A percentile compares a stretch with the other conserved stretches of the same genome.
Evolutionary conservation across 2,329 filamentous ascomycete species (phyloP).

Genomic region (Bipolaris sorokiniana): DNA sequence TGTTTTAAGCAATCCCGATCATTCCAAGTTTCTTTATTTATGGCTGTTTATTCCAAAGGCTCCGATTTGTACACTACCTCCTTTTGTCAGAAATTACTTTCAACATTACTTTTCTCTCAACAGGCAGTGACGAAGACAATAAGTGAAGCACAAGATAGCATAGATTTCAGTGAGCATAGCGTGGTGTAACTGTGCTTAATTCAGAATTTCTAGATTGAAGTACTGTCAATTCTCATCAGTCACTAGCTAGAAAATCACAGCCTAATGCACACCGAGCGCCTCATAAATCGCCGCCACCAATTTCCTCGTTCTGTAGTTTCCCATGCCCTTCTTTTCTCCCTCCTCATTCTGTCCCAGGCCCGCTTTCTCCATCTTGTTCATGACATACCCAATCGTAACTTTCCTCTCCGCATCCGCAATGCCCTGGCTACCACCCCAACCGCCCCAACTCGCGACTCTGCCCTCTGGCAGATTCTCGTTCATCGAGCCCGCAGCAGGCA

Average conservation of each 20-base stretch:
- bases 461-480: slow-evolving; percentile 21
- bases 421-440: slow-evolving; percentile 25
- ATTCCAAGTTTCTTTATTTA: too few relatives aligned
- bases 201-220: too few relatives aligned
- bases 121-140: too few relatives aligned
- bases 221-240: background rate
- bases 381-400: slow-evolving; percentile 25
- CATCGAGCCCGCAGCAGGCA: slow-evolving; percentile 3
- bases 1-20: too few relatives aligned
- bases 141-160: too few relatives aligned
- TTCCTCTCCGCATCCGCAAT: slow-evolving; percentile 22
- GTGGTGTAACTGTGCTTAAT: too few relatives aligned
- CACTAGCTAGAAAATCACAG: background rate
- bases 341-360: background rate
- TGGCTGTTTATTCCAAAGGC: too few relatives aligned
- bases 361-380: slow-evolving; percentile 28
- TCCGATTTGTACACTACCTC: too few relatives aligned
- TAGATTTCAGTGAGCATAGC: too few relatives aligned
- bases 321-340: slow-evolving; percentile 6
- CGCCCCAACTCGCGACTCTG: slow-evolving; percentile 23
- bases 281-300: slow-evolving; percentile 21
- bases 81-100: too few relatives aligned
- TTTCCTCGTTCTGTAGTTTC: slow-evolving; percentile 9
- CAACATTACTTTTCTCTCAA: too few relatives aligned
- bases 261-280: slow-evolving; percentile 9